Conservation (phyloP, 192 early-diverging fungal species). For the Tieghemiomyces parasiticus region DNA sequence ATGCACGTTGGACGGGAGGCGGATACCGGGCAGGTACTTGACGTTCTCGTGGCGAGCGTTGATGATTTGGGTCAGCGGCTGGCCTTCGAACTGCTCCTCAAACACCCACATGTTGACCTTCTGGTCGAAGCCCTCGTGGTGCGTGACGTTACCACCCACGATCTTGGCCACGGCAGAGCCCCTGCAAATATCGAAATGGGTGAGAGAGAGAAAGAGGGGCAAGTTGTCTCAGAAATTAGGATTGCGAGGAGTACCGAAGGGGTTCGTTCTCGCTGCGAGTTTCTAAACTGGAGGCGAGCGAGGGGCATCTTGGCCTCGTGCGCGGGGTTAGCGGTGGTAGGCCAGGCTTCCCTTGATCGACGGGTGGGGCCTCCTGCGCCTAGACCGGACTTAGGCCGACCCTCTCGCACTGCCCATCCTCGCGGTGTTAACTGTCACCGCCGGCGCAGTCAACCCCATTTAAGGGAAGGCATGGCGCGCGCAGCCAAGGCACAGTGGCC, state of each 20-base stretch:
- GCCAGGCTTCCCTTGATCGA: too few relatives aligned
- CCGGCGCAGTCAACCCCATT: too few relatives aligned
- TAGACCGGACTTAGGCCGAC: too few relatives aligned
- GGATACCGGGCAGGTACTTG: conserved; percentile 76
- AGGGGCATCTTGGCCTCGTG: background rate
- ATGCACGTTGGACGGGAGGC: conserved; percentile 69
- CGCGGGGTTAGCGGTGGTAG: background rate
- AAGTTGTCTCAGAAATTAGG: background rate
- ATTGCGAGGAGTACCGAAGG: background rate
- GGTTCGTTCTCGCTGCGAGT: background rate
- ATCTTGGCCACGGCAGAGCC: conserved; percentile 89
- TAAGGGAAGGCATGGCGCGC: too few relatives aligned
- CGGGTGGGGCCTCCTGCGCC: too few relatives aligned
- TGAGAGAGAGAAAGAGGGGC: background rate
- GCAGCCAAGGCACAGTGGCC: too few relatives aligned
- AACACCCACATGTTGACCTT: conserved; percentile 91
- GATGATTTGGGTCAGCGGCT: conserved; percentile 85
- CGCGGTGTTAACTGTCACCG: too few relatives aligned
- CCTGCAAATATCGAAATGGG: conserved; percentile 38
- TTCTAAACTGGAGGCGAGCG: background rate
- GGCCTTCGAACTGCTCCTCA: conserved; percentile 73
- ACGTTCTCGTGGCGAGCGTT: conserved; percentile 88
- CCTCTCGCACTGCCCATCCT: too few relatives aligned
- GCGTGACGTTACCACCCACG: conserved; percentile 64
- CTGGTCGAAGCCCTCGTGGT: conserved; percentile 51